A percentile compares a stretch with the other conserved stretches of the same genome.
These are phyloP conservation scores for Lichtheimia corymbifera DNA, from an alignment of 371 early-diverging fungal genomes.

Conservation along the genomic window DNA sequence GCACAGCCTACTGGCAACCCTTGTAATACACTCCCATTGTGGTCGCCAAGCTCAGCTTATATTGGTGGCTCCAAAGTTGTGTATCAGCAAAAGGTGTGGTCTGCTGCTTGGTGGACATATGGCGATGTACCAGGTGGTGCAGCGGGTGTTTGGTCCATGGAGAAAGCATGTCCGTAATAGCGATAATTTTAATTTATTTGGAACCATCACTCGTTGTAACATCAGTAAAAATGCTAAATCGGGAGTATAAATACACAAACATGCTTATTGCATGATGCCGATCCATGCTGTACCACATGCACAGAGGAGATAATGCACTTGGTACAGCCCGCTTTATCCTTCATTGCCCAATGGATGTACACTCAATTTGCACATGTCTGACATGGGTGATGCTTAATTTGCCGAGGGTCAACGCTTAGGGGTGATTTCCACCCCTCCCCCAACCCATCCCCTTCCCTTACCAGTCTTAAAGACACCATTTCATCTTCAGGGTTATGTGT, in stretches of 20 bases:
- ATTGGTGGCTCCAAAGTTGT: constrained; percentile 27
- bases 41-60: constrained; percentile 29
- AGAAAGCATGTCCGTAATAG: constrained; percentile 19
- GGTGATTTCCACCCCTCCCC: too few species aligned
- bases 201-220: background rate
- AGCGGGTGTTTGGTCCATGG: constrained; percentile 30
- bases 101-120: constrained; percentile 55
- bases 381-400: background rate
- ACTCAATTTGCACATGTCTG: too few species aligned
- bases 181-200: background rate
- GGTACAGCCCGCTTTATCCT: background rate
- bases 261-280: constrained; percentile 1
- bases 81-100: constrained; percentile 40
- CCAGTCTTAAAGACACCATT: background rate
- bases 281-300: background rate
- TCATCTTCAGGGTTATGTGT: background rate
- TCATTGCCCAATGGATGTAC: background rate
- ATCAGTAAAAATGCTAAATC: background rate
- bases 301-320: background rate
- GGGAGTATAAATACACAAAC: background rate
- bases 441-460: too few species aligned
- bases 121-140: constrained; percentile 39
- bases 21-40: constrained; percentile 6
- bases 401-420: background rate
- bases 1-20: constrained; percentile 56